Percentiles rank a stretch among this genome's conserved stretches.
Evolutionary conservation across 148 eudicot genomes (phyloP).

Genomic region (Dysphania ambrosioides): DNA sequence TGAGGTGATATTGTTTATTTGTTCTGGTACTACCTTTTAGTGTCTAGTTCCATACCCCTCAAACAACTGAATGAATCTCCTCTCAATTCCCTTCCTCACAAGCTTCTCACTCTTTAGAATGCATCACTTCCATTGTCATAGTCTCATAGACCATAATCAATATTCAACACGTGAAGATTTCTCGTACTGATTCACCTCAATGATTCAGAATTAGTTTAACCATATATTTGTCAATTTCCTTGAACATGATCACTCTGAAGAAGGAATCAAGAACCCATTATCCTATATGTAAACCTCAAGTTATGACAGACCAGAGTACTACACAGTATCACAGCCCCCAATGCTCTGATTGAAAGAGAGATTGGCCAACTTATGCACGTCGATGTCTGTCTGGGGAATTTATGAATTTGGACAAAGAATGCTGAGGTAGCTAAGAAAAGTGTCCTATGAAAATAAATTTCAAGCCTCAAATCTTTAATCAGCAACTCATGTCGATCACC

Average conservation of each 20-base stretch:
- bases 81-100: neutral
- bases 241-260: neutral
- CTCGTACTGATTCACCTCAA: neutral
- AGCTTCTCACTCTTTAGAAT: neutral
- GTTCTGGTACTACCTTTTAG: neutral
- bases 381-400: too few relatives aligned
- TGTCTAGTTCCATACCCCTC: neutral
- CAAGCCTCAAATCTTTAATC: neutral
- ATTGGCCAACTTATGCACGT: neutral
- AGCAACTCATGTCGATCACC: neutral
- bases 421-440: neutral
- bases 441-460: neutral
- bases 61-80: conserved; percentile 2
- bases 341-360: neutral
- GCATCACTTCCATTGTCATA: neutral
- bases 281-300: neutral
- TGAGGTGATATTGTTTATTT: neutral
- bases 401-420: neutral
- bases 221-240: neutral
- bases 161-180: neutral
- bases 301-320: neutral
- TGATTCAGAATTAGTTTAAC: conserved; percentile 13
- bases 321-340: neutral
- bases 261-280: neutral
- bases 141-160: neutral